Evolutionary conservation across 164 flowering plant genomes (phyloP), one percentile per base, ranked within the genome.

Genomic region (Pachysandra terminalis): DNA sequence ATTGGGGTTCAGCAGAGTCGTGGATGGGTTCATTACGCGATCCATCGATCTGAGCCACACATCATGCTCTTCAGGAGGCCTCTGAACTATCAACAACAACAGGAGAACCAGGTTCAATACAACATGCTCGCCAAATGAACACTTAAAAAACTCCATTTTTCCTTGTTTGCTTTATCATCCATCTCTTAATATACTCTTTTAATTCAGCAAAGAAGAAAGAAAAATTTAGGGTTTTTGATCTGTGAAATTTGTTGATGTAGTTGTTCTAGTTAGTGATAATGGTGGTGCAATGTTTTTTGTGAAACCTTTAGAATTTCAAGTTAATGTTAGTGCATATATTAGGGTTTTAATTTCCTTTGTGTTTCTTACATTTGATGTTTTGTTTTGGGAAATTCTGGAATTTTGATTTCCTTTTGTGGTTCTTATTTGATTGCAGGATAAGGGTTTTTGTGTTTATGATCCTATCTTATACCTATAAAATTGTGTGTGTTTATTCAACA

Each of bases 11-110:
- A 95, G 81, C 98, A 95, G 82, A 91, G 96, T 75, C 86, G 98
- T 0, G 98, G 98, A 0, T 94, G 98, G 98, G 93, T 91, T 52
- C 55, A 52, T 21, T 52, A 52, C 22, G 55, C 55, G 55, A 52
- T 52, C 21, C 55, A 52, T 19, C 22, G 55, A 13, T 21, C 55
- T 17, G 55, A 19, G 19, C 97, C 97, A 56, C 98, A 95, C 78
- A 95, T 95, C 67, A 94, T 94, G 98, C 93, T 94, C 57, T 94
- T 91, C 83, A 87, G 98, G 86, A 91, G 98, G 93, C 86, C 96
- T 19, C 75, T 94, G 65, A 87, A 90, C 75, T 91, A 82, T 69
- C 98, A 93, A 80, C 98, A 87, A 82, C 90, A 86, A 74, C 76
- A 86, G 66, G 88, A 88, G 81, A 81, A 77, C 59, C 89, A 81